A percentile compares a stretch with the other conserved stretches of the same genome.
phyloP scores from a whole-genome alignment of 768 basidiomycete species.

The Tulasnella sp. region DNA sequence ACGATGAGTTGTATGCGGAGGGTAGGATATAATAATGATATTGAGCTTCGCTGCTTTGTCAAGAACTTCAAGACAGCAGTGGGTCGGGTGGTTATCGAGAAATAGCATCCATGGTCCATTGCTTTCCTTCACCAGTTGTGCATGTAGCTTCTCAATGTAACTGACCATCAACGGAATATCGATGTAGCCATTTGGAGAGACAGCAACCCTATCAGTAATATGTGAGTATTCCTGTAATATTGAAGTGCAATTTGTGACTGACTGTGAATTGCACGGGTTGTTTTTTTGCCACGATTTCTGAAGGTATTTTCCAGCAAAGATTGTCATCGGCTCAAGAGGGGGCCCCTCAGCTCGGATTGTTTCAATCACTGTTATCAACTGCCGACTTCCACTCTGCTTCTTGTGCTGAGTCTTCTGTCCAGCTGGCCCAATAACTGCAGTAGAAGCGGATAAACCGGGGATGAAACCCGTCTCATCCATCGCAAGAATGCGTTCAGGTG shows the following conservation, averaged over 20 bases:
- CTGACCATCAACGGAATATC: conserved; percentile 27
- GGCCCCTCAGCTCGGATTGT: conserved; percentile 8
- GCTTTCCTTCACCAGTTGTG: conserved; percentile 29
- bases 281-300: background rate
- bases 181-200: conserved; percentile 30
- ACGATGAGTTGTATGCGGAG: conserved; percentile 32
- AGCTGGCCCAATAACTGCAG: conserved; percentile 16
- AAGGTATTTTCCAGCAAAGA: conserved; percentile 15
- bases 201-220: conserved; percentile 24
- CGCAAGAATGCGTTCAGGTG: conserved; percentile 1
- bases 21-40: conserved; percentile 35
- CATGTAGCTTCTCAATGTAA: conserved; percentile 33
- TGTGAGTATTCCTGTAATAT: background rate
- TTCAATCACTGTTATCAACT: conserved; percentile 15
- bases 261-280: background rate
- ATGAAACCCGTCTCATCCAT: conserved; percentile 13
- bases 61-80: conserved; percentile 31
- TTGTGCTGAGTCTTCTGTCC: background rate
- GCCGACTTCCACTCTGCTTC: background rate
- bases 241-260: background rate
- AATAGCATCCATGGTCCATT: conserved; percentile 25
- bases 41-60: conserved; percentile 27
- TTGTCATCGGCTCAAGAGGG: conserved; percentile 6
- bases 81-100: conserved; percentile 37
- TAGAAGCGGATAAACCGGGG: background rate